These are phyloP conservation scores for Polymyxa betae DNA, from an alignment of 208 protist genomes.

Conservation along the genomic window DNA sequence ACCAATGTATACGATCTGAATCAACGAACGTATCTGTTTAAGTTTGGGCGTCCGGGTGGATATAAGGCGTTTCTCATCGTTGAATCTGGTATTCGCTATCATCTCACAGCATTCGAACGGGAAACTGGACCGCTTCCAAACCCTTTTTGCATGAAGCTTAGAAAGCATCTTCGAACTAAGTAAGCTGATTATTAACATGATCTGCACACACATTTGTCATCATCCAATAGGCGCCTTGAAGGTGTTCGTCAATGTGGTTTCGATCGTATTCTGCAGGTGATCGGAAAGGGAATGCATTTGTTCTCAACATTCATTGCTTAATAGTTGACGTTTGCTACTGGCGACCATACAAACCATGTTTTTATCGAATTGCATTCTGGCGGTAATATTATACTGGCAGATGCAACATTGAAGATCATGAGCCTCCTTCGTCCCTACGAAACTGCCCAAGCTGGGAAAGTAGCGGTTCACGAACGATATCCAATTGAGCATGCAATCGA, in stretches of 20 bases:
- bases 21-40: constrained; percentile 17
- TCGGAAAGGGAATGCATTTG: too few species aligned
- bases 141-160: constrained; percentile 17
- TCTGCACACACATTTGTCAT: not conserved
- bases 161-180: constrained; percentile 18
- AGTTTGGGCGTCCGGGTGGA: constrained; percentile 25
- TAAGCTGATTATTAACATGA: not conserved
- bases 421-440: constrained; percentile 37
- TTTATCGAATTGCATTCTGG: constrained; percentile 45
- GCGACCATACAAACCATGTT: constrained; percentile 4
- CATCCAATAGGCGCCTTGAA: constrained; percentile 9
- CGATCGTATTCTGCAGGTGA: constrained; percentile 28
- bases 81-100: constrained; percentile 33
- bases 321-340: constrained; percentile 26
- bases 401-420: not conserved
- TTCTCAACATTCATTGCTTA: too few species aligned
- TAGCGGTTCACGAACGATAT: constrained; percentile 17
- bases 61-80: constrained; percentile 52
- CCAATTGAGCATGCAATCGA: not conserved
- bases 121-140: not conserved
- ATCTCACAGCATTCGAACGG: constrained; percentile 24
- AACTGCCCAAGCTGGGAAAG: constrained; percentile 8
- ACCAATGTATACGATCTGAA: constrained; percentile 37
- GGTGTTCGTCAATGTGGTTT: constrained; percentile 38
- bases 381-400: constrained; percentile 35